These are phyloP conservation scores for Gossypium gossypioides DNA, from an alignment of 441 rosid species.

Conservation along the genomic window DNA sequence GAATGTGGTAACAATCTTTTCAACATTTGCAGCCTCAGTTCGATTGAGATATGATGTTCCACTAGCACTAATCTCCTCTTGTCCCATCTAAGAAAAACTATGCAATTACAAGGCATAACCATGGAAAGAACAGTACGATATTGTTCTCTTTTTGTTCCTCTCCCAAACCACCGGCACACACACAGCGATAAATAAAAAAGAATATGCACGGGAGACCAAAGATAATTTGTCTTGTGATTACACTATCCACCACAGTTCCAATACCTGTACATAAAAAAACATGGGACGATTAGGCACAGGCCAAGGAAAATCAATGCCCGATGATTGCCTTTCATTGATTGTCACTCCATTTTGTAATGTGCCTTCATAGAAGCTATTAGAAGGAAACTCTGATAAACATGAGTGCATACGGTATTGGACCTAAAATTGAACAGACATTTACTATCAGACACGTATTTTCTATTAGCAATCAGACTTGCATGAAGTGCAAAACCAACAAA, in stretches of 20 bases:
- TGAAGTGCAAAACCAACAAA: slow-evolving; percentile 1
- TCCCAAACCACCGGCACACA: background rate
- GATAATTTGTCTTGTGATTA: background rate
- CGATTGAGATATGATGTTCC: slow-evolving; percentile 96
- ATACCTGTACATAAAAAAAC: slow-evolving; percentile 98
- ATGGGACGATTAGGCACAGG: slow-evolving; percentile 96
- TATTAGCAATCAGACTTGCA: background rate
- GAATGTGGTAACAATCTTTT: slow-evolving; percentile 94
- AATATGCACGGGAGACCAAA: background rate
- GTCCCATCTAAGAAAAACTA: slow-evolving; percentile 73
- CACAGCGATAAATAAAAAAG: background rate
- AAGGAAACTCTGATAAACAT: slow-evolving; percentile 90
- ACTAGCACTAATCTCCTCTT: slow-evolving; percentile 99
- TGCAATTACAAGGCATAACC: slow-evolving; percentile 12
- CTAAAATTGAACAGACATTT: slow-evolving; percentile 28
- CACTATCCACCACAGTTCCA: background rate
- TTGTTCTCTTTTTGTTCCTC: background rate
- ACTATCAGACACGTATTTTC: background rate
- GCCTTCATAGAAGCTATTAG: slow-evolving; percentile 94
- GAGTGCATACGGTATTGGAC: slow-evolving; percentile 99
- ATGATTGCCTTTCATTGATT: slow-evolving; percentile 80
- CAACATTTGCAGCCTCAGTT: slow-evolving; percentile 99
- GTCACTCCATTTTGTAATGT: slow-evolving; percentile 98
- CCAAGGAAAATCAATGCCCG: slow-evolving; percentile 99
- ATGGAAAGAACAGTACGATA: background rate